Conservation (phyloP, 371 early-diverging fungal genomes). For the Mucor irregularis region DNA sequence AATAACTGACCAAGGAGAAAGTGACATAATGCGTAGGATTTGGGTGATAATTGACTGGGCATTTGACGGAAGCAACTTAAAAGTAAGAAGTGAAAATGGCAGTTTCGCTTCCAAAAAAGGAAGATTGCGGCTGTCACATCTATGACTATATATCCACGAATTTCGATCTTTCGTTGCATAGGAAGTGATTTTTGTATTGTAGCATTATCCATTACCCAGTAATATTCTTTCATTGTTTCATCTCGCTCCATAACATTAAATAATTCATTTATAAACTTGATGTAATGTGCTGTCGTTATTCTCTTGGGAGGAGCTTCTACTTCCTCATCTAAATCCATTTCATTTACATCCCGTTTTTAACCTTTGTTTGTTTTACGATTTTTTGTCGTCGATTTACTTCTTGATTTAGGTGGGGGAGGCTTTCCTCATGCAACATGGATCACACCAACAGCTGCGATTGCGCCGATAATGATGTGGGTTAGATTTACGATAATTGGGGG, state of each 20-base stretch:
- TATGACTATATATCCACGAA: background rate
- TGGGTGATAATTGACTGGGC: too few relatives aligned
- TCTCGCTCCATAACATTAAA: background rate
- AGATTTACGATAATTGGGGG: too few relatives aligned
- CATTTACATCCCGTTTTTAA: background rate
- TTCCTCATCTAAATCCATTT: slow-evolving; percentile 2
- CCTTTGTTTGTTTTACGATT: background rate
- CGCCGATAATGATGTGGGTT: too few relatives aligned
- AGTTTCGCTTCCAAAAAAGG: too few relatives aligned
- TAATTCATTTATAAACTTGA: slow-evolving; percentile 7
- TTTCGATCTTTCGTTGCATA: slow-evolving; percentile 6
- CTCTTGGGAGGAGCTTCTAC: slow-evolving; percentile 6
- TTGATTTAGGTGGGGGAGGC: background rate
- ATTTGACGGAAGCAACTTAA: too few relatives aligned
- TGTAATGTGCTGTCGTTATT: slow-evolving; percentile 7
- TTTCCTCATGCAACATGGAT: too few relatives aligned
- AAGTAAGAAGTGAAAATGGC: too few relatives aligned
- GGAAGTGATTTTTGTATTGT: background rate
- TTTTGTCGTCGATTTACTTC: background rate
- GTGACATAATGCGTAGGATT: too few relatives aligned
- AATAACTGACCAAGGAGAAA: too few relatives aligned
- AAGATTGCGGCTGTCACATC: too few relatives aligned
- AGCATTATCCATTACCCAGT: slow-evolving; percentile 3
- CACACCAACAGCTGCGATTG: too few relatives aligned
- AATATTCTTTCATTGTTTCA: background rate